A percentile compares a stretch with the other conserved stretches of the same genome.
Evolutionary conservation across 2,329 filamentous ascomycete species (phyloP).

Genomic region (Pseudogymnoascus sp.): DNA sequence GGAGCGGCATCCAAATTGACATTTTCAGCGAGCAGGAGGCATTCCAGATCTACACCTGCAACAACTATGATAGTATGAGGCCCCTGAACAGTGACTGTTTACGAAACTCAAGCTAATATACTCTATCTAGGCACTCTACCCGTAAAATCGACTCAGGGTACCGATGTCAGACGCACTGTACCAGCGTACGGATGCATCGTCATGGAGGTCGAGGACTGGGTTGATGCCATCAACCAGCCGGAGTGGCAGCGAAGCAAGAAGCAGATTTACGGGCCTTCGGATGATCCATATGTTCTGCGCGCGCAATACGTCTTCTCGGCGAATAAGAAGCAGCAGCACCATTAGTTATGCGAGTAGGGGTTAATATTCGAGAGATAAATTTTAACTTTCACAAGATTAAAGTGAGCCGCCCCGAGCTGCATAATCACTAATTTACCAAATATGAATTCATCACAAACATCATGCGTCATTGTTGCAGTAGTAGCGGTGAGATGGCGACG

Average conservation of each 20-base stretch:
- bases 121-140: slow-evolving; percentile 42
- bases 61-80: slow-evolving; percentile 60
- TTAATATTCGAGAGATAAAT: neutral
- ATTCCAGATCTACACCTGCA: slow-evolving; percentile 84
- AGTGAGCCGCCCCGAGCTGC: neutral
- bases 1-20: slow-evolving; percentile 78
- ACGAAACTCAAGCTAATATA: slow-evolving; percentile 19
- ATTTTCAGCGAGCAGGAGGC: slow-evolving; percentile 79
- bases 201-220: slow-evolving; percentile 88
- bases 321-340: slow-evolving; percentile 17
- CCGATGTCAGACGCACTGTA: slow-evolving; percentile 55
- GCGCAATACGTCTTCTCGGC: slow-evolving; percentile 51
- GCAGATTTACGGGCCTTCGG: slow-evolving; percentile 55
- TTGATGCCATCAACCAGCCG: slow-evolving; percentile 88
- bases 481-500: neutral
- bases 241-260: slow-evolving; percentile 67
- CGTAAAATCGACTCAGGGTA: slow-evolving; percentile 64
- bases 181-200: slow-evolving; percentile 79
- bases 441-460: neutral
- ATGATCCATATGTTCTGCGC: slow-evolving; percentile 55
- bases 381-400: neutral
- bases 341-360: neutral
- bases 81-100: slow-evolving; percentile 31
- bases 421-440: slow-evolving; percentile 1
- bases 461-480: neutral